Conservation (phyloP, 495 filamentous ascomycete genomes). For the Podospora anserina region DNA sequence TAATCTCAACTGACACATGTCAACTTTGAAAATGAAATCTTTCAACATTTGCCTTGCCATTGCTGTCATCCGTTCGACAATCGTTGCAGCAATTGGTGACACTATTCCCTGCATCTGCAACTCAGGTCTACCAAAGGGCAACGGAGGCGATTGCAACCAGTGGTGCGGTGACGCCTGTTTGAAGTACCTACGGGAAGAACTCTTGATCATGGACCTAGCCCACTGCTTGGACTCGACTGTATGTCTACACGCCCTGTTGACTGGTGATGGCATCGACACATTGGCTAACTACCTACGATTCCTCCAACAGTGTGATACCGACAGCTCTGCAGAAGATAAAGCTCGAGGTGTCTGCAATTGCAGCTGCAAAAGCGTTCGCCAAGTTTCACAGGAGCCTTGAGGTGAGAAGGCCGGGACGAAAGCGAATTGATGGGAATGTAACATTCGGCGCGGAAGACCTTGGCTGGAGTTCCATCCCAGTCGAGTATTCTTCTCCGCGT, state of each 20-base stretch:
- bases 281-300: too few relatives aligned
- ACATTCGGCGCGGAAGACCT: background rate
- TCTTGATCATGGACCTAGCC: background rate
- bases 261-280: too few relatives aligned
- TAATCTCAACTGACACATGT: background rate
- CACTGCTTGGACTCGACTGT: background rate
- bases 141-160: background rate
- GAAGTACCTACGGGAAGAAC: background rate
- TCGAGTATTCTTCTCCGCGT: background rate
- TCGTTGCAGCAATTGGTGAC: background rate
- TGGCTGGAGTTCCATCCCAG: background rate
- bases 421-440: background rate
- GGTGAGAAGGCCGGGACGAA: background rate
- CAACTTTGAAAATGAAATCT: background rate
- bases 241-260: background rate
- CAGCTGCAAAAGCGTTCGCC: background rate
- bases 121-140: background rate
- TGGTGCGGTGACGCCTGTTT: background rate
- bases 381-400: background rate
- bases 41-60: background rate
- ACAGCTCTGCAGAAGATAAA: background rate
- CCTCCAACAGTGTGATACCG: background rate
- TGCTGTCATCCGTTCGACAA: background rate
- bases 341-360: background rate
- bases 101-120: background rate